These are phyloP conservation scores for Emergomyces orientalis DNA, from an alignment of 2,329 filamentous ascomycete genomes.

Conservation along the genomic window DNA sequence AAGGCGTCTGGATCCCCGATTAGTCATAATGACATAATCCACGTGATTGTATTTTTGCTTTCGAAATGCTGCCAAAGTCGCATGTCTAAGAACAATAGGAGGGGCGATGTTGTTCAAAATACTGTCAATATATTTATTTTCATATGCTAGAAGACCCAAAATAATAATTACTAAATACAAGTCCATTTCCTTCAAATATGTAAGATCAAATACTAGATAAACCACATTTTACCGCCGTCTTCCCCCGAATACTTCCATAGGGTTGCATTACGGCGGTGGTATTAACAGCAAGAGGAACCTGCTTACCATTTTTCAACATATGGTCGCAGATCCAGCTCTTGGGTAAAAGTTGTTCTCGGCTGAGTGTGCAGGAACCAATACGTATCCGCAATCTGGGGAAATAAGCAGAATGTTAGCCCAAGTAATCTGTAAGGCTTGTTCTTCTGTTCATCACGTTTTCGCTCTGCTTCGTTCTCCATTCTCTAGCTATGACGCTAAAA, in stretches of 20 bases:
- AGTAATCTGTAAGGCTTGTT: neutral
- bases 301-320: slow-evolving; percentile 72
- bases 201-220: neutral
- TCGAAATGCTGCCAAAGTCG: no score
- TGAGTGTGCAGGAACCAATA: slow-evolving; percentile 83
- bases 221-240: neutral
- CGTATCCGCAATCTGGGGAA: slow-evolving; percentile 64
- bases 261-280: no score
- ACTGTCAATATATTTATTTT: no score
- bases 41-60: neutral
- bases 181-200: neutral
- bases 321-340: slow-evolving; percentile 71
- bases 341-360: slow-evolving; percentile 67
- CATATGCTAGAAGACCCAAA: neutral
- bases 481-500: neutral
- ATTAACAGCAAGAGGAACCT: neutral
- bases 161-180: neutral
- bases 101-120: no score
- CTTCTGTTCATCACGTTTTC: slow-evolving; percentile 4
- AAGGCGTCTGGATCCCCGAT: neutral
- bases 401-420: neutral
- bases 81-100: no score
- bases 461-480: neutral
- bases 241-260: neutral
- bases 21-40: slow-evolving; percentile 3